Conservation (phyloP, 495 filamentous ascomycete genomes). For the Neurospora sp. region DNA sequence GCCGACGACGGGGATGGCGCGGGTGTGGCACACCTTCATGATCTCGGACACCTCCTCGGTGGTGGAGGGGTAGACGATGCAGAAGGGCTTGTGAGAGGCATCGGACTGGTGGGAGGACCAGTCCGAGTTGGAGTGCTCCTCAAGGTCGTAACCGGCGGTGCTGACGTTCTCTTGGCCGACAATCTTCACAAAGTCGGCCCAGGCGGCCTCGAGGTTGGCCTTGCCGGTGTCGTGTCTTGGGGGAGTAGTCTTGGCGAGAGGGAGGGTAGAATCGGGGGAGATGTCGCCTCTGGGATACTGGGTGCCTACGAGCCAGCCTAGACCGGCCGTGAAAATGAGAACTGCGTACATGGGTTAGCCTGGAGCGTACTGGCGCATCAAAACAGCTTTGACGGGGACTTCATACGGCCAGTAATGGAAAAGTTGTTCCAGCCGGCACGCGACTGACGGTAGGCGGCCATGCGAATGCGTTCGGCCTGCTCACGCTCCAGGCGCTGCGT, state of each 20-base stretch:
- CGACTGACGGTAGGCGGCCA: slow-evolving; percentile 45
- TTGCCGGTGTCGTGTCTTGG: slow-evolving; percentile 61
- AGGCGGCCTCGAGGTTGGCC: slow-evolving; percentile 80
- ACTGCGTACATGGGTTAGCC: slow-evolving; percentile 22
- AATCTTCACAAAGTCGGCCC: slow-evolving; percentile 80
- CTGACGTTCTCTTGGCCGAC: slow-evolving; percentile 80
- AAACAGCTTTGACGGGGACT: background rate
- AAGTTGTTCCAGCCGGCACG: slow-evolving; percentile 45
- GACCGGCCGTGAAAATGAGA: slow-evolving; percentile 47
- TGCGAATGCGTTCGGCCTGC: slow-evolving; percentile 55
- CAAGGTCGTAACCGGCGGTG: slow-evolving; percentile 55
- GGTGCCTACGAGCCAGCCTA: slow-evolving; percentile 64
- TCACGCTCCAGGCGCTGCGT: slow-evolving; percentile 65
- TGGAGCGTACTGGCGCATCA: background rate
- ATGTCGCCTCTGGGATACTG: slow-evolving; percentile 42
- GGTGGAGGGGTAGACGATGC: slow-evolving; percentile 52
- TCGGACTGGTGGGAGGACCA: slow-evolving; percentile 71
- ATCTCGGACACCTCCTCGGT: slow-evolving; percentile 63
- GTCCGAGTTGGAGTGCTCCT: slow-evolving; percentile 67
- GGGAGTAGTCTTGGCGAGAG: slow-evolving; percentile 47
- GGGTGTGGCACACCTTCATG: slow-evolving; percentile 63
- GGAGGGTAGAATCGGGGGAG: slow-evolving; percentile 60
- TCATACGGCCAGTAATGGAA: slow-evolving; percentile 53
- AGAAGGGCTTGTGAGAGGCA: slow-evolving; percentile 37
- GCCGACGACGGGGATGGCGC: slow-evolving; percentile 62